Conservation (phyloP, 257 asterid species). For the Solanum okadae region DNA sequence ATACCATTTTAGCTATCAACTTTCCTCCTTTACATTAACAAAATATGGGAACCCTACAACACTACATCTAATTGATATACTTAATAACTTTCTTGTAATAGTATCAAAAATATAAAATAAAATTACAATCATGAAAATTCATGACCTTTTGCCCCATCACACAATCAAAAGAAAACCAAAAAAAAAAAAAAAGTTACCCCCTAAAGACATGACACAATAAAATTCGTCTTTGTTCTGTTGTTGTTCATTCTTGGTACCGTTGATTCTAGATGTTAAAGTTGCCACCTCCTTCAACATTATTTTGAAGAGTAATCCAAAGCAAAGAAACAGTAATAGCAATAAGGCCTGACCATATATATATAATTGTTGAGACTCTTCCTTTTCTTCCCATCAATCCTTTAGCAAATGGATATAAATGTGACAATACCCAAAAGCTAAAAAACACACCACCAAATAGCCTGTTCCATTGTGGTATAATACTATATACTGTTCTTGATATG, state of each 20-base stretch:
- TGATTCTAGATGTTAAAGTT: neutral
- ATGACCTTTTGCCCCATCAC: neutral
- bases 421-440: constrained; percentile 88
- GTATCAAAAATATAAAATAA: neutral
- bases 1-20: neutral
- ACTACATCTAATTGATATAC: neutral
- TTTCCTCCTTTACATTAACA: neutral
- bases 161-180: neutral
- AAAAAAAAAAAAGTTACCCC: neutral
- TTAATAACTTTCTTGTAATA: neutral
- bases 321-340: constrained; percentile 66
- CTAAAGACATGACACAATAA: neutral
- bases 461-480: constrained; percentile 84
- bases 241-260: neutral
- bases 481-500: constrained; percentile 51
- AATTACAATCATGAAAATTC: neutral
- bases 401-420: constrained; percentile 80
- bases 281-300: neutral
- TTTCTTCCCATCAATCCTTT: constrained; percentile 93
- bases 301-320: constrained; percentile 58
- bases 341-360: constrained; percentile 87
- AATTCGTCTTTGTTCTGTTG: neutral
- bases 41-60: neutral
- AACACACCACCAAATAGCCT: constrained; percentile 83
- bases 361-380: constrained; percentile 72